Conservation (phyloP, 1,284 basidiomycete species). For the Sanghuangporus baumii region DNA sequence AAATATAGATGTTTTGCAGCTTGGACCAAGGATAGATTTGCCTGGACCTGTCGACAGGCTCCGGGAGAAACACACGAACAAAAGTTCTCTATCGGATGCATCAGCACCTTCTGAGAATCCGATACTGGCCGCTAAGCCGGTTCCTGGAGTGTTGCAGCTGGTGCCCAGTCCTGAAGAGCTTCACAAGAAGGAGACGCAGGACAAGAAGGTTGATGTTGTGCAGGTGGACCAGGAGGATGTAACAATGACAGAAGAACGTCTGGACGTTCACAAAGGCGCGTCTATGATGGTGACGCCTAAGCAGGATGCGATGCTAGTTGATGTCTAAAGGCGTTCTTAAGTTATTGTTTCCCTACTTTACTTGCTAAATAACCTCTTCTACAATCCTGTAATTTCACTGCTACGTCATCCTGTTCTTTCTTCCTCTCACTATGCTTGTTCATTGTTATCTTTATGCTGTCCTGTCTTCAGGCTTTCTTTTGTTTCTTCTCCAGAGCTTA, state of each 20-base stretch:
- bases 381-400: no score
- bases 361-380: background rate
- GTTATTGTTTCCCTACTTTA: background rate
- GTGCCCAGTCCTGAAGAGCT: background rate
- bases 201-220: background rate
- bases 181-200: background rate
- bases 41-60: background rate
- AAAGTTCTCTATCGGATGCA: background rate
- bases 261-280: background rate
- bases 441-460: background rate
- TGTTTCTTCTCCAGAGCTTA: background rate
- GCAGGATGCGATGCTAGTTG: background rate
- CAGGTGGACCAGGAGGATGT: background rate
- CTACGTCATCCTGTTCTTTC: no score
- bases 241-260: background rate
- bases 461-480: background rate
- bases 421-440: no score
- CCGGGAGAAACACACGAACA: background rate
- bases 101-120: background rate
- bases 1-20: background rate
- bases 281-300: background rate
- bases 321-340: background rate
- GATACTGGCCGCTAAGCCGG: background rate
- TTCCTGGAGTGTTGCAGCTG: constrained; percentile 3
- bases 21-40: background rate